Percentiles rank a stretch among this genome's conserved stretches.
Evolutionary conservation across 1,139 yeast species (phyloP).

Genomic region (Kodamaea anthophila): DNA sequence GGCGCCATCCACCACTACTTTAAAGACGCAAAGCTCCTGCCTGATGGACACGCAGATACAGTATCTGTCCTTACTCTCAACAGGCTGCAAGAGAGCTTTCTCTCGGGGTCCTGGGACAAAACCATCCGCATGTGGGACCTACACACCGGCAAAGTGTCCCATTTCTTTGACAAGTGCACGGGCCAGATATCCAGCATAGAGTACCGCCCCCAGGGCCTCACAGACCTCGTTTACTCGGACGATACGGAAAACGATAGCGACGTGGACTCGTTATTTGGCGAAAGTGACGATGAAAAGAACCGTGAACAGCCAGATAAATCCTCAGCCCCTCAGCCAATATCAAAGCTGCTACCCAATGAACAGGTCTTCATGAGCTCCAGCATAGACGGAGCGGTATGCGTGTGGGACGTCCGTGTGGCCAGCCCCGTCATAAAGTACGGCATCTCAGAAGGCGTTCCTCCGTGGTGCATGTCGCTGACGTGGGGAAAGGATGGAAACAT

Average conservation of each 20-base stretch:
- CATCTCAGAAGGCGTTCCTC: conserved; percentile 68
- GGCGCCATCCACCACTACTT: conserved; percentile 79
- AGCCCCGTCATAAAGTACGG: conserved; percentile 47
- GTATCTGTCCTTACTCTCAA: conserved; percentile 68
- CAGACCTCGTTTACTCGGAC: conserved; percentile 9
- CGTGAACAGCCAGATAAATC: conserved; percentile 4
- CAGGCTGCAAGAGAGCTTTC: conserved; percentile 50
- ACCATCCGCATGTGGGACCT: conserved; percentile 79
- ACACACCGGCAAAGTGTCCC: conserved; percentile 56
- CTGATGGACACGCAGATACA: conserved; percentile 56
- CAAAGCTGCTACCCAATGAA: conserved; percentile 36
- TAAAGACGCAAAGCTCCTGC: conserved; percentile 10
- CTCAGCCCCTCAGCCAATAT: conserved; percentile 4
- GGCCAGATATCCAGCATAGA: conserved; percentile 80
- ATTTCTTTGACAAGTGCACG: conserved; percentile 46
- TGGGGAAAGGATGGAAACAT: conserved; percentile 85
- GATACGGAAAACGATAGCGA: conserved; percentile 44
- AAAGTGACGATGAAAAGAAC: conserved; percentile 51
- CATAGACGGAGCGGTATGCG: conserved; percentile 73
- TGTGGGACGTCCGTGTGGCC: conserved; percentile 73
- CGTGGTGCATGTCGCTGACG: conserved; percentile 92
- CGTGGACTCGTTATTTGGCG: conserved; percentile 77
- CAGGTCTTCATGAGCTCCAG: conserved; percentile 71
- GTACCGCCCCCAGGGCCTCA: conserved; percentile 70
- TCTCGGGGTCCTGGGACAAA: conserved; percentile 92